Evolutionary conservation across 345 rosid species (phyloP).

Genomic region (Populus euphratica): DNA sequence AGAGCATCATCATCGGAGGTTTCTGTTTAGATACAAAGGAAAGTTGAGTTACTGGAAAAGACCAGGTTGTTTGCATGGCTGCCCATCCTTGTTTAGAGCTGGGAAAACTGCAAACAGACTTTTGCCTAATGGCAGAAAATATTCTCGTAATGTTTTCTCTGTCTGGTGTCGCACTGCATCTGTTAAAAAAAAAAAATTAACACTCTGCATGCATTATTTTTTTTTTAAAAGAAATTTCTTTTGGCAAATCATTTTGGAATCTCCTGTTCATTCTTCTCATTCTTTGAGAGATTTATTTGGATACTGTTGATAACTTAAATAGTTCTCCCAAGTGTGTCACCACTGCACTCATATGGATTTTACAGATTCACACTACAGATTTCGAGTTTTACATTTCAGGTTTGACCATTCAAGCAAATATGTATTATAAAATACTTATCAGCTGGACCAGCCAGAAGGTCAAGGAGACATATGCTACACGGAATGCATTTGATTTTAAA

Average conservation of each 20-base stretch:
- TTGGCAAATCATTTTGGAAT: neutral
- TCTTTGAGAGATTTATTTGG: neutral
- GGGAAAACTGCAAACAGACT: neutral
- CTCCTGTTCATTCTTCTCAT: neutral
- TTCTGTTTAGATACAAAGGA: neutral
- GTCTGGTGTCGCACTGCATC: neutral
- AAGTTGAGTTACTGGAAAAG: neutral
- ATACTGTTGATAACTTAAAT: neutral
- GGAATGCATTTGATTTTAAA: constrained; percentile 86
- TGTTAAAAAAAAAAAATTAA: neutral
- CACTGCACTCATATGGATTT: neutral
- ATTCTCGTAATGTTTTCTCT: neutral
- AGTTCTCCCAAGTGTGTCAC: neutral
- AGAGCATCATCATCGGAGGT: neutral
- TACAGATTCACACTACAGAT: constrained; percentile 2
- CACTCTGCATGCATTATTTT: neutral
- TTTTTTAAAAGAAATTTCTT: neutral
- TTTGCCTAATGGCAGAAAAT: neutral
- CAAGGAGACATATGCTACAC: constrained; percentile 63
- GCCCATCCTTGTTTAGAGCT: neutral
- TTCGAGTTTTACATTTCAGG: constrained; percentile 45
- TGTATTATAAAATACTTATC: constrained; percentile 94
- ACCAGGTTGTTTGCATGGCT: constrained; percentile 3
- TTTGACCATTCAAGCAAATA: constrained; percentile 94
- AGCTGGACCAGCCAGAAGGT: constrained; percentile 96